These are phyloP conservation scores for Stropharia rugosoannulata DNA, from an alignment of 768 basidiomycete genomes.

Conservation along the genomic window DNA sequence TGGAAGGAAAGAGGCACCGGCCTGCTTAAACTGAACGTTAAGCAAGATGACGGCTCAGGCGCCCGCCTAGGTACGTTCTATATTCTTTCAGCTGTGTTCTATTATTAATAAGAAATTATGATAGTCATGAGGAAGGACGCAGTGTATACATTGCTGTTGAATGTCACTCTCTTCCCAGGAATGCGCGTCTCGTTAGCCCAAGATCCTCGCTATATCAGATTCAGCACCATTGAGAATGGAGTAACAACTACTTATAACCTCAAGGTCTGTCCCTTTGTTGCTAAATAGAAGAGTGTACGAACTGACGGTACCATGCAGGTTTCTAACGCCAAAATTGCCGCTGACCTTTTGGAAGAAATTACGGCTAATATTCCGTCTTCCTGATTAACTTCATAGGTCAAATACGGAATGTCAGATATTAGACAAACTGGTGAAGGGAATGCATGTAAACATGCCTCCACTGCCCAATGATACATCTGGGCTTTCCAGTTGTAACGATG, in stretches of 20 bases:
- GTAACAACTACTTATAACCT: constrained; percentile 71
- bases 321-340: constrained; percentile 67
- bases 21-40: constrained; percentile 67
- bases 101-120: background rate
- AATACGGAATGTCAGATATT: too few species aligned
- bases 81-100: constrained; percentile 4
- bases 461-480: too few species aligned
- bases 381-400: constrained; percentile 20
- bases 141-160: constrained; percentile 71
- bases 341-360: constrained; percentile 63
- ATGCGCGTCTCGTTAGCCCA: constrained; percentile 74
- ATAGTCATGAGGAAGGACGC: constrained; percentile 87
- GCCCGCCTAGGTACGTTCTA: constrained; percentile 62
- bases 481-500: background rate
- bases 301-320: constrained; percentile 32
- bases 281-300: background rate
- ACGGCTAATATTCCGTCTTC: constrained; percentile 43
- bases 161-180: constrained; percentile 73
- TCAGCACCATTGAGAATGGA: constrained; percentile 68
- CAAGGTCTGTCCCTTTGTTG: constrained; percentile 45
- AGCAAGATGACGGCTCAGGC: constrained; percentile 57
- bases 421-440: too few species aligned
- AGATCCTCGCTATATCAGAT: constrained; percentile 77
- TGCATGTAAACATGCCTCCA: too few species aligned
- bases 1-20: constrained; percentile 85